Percentiles rank a stretch among this genome's conserved stretches.
Evolutionary conservation across 2,329 filamentous ascomycete genomes (phyloP).

Genomic region (Rhynchosporium secalis): DNA sequence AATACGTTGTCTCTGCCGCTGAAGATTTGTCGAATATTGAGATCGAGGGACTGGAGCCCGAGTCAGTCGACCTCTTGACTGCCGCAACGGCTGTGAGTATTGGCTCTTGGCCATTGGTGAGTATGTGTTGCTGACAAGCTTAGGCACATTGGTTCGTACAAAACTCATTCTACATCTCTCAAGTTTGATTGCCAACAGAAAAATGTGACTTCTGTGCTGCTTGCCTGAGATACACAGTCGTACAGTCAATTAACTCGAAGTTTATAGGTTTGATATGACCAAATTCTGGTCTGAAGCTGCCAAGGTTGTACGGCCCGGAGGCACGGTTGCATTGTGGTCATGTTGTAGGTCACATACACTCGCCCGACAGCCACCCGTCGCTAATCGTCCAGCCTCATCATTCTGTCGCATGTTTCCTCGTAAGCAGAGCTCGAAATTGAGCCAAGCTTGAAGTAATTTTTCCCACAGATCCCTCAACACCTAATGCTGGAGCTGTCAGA

Average conservation of each 20-base stretch:
- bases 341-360: conserved; percentile 28
- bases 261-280: conserved; percentile 44
- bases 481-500: conserved; percentile 43
- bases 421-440: conserved; percentile 16
- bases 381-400: conserved; percentile 23
- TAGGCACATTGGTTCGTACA: conserved; percentile 48
- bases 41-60: conserved; percentile 23
- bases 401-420: conserved; percentile 24
- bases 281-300: conserved; percentile 48
- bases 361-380: not conserved
- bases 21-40: conserved; percentile 33
- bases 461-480: conserved; percentile 39
- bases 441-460: not conserved
- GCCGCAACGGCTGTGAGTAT: conserved; percentile 28
- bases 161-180: not conserved
- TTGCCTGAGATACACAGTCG: too few species aligned
- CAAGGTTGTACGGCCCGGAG: conserved; percentile 48
- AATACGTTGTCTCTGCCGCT: conserved; percentile 30
- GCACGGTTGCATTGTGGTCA: conserved; percentile 49
- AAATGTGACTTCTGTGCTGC: not conserved
- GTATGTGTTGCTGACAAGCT: not conserved
- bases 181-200: not conserved
- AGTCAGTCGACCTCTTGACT: conserved; percentile 36
- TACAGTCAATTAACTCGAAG: not conserved
- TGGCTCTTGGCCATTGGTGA: not conserved